Conservation (phyloP, 164 flowering plant species). For the Piper betle region DNA sequence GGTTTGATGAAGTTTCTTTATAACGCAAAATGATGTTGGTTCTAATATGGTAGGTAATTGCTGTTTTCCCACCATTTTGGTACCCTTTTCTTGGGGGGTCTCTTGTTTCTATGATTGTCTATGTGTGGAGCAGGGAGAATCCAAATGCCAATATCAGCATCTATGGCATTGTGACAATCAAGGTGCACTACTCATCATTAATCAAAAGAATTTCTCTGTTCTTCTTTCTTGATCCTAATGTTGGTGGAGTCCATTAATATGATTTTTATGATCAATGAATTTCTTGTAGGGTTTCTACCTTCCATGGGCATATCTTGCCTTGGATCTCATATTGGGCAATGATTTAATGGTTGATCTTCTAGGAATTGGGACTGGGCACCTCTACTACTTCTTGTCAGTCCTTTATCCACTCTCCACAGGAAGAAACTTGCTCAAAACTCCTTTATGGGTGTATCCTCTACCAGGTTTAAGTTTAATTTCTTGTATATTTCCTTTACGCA, state of each 20-base stretch:
- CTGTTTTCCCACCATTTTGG: constrained; percentile 28
- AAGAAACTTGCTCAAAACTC: constrained; percentile 30
- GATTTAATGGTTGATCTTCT: constrained; percentile 29
- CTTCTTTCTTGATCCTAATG: background rate
- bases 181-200: constrained; percentile 19
- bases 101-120: constrained; percentile 48
- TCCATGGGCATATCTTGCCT: constrained; percentile 37
- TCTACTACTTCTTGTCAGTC: constrained; percentile 44
- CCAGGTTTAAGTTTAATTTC: background rate
- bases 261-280: background rate
- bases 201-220: background rate
- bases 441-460: constrained; percentile 56
- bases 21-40: background rate
- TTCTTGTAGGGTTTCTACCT: constrained; percentile 41
- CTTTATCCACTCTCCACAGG: constrained; percentile 42
- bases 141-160: constrained; percentile 40
- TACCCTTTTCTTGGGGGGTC: constrained; percentile 30
- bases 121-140: constrained; percentile 48
- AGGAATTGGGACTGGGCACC: constrained; percentile 42
- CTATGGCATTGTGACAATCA: constrained; percentile 33
- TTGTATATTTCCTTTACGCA: background rate
- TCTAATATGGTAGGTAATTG: constrained; percentile 18
- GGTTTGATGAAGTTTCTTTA: background rate
- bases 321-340: constrained; percentile 31
- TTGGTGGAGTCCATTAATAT: background rate